phyloP scores from a whole-genome alignment of 345 rosid species.

The Brassica juncea region DNA sequence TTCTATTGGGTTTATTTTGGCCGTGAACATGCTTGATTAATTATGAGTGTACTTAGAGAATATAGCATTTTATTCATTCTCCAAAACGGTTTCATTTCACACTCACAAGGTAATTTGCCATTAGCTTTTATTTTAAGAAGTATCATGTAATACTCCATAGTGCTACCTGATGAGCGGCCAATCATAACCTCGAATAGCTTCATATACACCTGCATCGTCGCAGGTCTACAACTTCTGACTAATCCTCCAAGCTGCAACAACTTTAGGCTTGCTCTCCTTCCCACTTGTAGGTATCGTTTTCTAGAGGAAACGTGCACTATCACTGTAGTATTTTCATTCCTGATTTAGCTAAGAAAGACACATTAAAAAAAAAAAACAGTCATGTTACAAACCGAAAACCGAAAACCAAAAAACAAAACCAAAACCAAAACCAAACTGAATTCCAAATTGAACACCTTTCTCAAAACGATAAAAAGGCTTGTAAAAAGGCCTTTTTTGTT shows the following conservation, averaged over 20 bases:
- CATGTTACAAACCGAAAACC: too few relatives aligned
- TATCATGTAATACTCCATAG: too few relatives aligned
- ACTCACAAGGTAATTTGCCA: not conserved
- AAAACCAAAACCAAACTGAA: too few relatives aligned
- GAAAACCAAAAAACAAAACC: too few relatives aligned
- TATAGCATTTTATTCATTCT: too few relatives aligned
- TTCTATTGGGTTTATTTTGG: too few relatives aligned
- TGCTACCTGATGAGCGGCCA: constrained; percentile 76
- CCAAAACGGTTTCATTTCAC: too few relatives aligned
- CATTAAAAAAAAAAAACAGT: not conserved
- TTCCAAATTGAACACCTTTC: not conserved
- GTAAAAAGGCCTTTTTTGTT: not conserved
- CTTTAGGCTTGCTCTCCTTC: constrained; percentile 72
- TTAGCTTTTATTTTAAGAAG: too few relatives aligned
- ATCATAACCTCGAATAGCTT: constrained; percentile 63
- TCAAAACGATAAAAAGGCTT: not conserved
- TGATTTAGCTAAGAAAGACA: not conserved
- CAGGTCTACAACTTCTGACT: constrained; percentile 83
- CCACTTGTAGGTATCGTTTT: constrained; percentile 63
- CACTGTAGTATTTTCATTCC: constrained; percentile 46
- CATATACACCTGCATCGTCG: constrained; percentile 76
- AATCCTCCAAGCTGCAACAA: constrained; percentile 74
- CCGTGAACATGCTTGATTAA: too few relatives aligned
- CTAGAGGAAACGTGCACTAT: constrained; percentile 82
- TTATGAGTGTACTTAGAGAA: too few relatives aligned